Conservation (phyloP, 2,329 filamentous ascomycete species). For the Alternaria tenuissima region DNA sequence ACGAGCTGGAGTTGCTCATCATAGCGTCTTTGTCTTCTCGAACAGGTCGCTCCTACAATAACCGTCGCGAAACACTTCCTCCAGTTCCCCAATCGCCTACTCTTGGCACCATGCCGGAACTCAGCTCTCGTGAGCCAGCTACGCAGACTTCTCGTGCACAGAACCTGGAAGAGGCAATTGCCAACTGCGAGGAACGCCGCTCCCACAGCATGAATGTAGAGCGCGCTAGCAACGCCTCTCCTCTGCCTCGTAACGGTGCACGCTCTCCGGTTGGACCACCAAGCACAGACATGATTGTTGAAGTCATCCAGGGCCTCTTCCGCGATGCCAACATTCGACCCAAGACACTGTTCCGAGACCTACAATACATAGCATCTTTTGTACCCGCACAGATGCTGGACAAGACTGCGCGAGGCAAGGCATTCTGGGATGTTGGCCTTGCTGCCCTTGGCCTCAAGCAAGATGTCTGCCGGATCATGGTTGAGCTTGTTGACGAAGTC, state of each 20-base stretch:
- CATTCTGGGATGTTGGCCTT: slow-evolving; percentile 89
- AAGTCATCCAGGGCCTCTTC: slow-evolving; percentile 56
- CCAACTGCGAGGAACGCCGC: slow-evolving; percentile 73
- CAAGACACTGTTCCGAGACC: slow-evolving; percentile 58
- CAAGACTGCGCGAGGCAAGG: slow-evolving; percentile 70
- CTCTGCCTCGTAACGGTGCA: slow-evolving; percentile 46
- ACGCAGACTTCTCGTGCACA: slow-evolving; percentile 54
- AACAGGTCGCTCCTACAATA: slow-evolving; percentile 56
- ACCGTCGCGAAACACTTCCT: slow-evolving; percentile 51
- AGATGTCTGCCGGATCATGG: slow-evolving; percentile 84
- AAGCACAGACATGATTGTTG: slow-evolving; percentile 55
- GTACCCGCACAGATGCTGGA: slow-evolving; percentile 66
- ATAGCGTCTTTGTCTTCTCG: slow-evolving; percentile 73
- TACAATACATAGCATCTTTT: slow-evolving; percentile 67
- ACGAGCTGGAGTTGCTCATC: slow-evolving; percentile 84
- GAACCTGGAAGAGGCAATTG: slow-evolving; percentile 71
- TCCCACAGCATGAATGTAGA: slow-evolving; percentile 62
- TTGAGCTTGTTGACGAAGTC: slow-evolving; percentile 75
- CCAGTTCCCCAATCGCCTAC: slow-evolving; percentile 56
- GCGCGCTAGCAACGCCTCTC: slow-evolving; percentile 47
- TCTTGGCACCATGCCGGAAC: slow-evolving; percentile 55
- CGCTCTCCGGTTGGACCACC: slow-evolving; percentile 50
- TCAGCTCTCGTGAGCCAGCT: slow-evolving; percentile 55
- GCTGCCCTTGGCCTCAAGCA: slow-evolving; percentile 89
- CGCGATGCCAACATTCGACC: slow-evolving; percentile 56